A percentile compares a stretch with the other conserved stretches of the same genome.
Conservation (phyloP, 805 yeast species). For the Candida caryicola region DNA sequence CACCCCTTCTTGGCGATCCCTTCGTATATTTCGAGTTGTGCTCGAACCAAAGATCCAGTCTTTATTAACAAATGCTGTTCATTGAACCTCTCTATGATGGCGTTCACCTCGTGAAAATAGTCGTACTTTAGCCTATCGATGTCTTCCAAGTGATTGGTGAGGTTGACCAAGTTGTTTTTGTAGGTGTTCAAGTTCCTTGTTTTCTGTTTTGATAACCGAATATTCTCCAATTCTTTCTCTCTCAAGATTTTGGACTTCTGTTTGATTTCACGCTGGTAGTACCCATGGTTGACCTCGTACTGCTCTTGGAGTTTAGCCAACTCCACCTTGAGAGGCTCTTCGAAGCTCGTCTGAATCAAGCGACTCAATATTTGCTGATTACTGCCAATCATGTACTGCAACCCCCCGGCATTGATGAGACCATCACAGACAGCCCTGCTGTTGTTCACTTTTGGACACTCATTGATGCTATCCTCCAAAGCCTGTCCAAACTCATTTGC, state of each 20-base stretch:
- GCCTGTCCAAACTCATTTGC: constrained; percentile 72
- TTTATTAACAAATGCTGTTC: constrained; percentile 51
- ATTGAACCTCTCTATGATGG: constrained; percentile 56
- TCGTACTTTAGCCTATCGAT: constrained; percentile 74
- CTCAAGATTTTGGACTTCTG: constrained; percentile 52
- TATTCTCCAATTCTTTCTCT: constrained; percentile 59
- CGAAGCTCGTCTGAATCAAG: constrained; percentile 53
- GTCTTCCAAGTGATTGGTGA: constrained; percentile 75
- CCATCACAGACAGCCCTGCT: constrained; percentile 49
- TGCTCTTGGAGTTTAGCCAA: constrained; percentile 43
- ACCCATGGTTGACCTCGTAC: constrained; percentile 47
- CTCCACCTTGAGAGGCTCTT: constrained; percentile 47
- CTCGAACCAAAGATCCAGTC: constrained; percentile 65
- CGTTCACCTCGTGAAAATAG: constrained; percentile 63
- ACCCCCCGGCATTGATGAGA: constrained; percentile 67
- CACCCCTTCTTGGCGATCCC: constrained; percentile 81
- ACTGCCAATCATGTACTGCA: constrained; percentile 72
- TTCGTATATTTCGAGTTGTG: constrained; percentile 79
- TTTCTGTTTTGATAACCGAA: constrained; percentile 54
- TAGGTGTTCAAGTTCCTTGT: constrained; percentile 67
- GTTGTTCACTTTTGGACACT: constrained; percentile 27
- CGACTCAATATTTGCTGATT: constrained; percentile 71
- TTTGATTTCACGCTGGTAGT: constrained; percentile 53
- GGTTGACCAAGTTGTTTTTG: constrained; percentile 59
- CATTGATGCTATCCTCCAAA: constrained; percentile 45